These are phyloP conservation scores for Graphiopsis chlorocephala DNA, from an alignment of 2,329 filamentous ascomycete genomes.

Conservation along the genomic window DNA sequence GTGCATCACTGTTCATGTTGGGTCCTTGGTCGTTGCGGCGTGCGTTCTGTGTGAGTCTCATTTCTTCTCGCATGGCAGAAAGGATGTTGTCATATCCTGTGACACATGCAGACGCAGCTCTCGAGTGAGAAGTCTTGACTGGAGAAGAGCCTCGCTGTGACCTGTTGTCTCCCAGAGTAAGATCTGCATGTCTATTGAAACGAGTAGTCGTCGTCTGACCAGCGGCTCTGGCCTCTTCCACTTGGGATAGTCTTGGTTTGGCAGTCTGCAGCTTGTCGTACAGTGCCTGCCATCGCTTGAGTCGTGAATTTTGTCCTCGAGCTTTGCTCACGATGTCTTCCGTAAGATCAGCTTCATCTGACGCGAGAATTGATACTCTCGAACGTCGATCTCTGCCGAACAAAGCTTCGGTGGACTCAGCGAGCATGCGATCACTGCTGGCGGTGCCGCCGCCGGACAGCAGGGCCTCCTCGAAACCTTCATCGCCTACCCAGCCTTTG, in stretches of 20 bases:
- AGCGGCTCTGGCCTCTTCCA: slow-evolving; percentile 13
- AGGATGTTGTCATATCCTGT: slow-evolving; percentile 34
- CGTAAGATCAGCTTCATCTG: slow-evolving; percentile 52
- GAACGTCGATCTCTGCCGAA: background rate
- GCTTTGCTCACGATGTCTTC: slow-evolving; percentile 70
- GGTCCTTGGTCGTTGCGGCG: slow-evolving; percentile 15
- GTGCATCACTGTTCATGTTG: background rate
- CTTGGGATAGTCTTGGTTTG: slow-evolving; percentile 16
- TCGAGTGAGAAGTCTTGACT: background rate
- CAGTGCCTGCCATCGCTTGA: slow-evolving; percentile 74
- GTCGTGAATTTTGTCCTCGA: slow-evolving; percentile 61
- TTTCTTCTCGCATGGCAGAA: slow-evolving; percentile 35
- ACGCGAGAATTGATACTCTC: background rate
- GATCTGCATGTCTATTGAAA: slow-evolving; percentile 31
- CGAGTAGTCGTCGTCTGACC: slow-evolving; percentile 18
- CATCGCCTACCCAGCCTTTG: slow-evolving; percentile 76
- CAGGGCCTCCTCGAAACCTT: slow-evolving; percentile 69
- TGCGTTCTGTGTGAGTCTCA: slow-evolving; percentile 22
- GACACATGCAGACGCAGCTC: slow-evolving; percentile 16
- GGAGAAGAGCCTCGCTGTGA: slow-evolving; percentile 13
- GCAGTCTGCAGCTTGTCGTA: slow-evolving; percentile 38
- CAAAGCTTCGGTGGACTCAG: slow-evolving; percentile 34
- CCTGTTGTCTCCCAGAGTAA: slow-evolving; percentile 28
- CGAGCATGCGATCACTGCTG: slow-evolving; percentile 62
- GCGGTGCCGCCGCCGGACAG: slow-evolving; percentile 62